Evolutionary conservation across 1,139 yeast genomes (phyloP).

Genomic region (Taphrina sp.): DNA sequence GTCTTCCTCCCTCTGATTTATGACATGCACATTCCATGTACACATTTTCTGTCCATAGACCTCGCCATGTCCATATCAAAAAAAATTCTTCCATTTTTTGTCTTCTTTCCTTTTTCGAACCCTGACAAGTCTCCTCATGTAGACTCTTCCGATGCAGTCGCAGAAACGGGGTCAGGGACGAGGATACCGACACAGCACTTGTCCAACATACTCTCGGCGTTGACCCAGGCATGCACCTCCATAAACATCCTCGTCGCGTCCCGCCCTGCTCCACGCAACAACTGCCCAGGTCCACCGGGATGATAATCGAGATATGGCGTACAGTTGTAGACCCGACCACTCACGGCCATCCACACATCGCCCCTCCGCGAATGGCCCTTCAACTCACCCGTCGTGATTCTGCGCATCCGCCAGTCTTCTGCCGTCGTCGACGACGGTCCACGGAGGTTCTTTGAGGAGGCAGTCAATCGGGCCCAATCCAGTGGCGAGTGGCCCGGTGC

Average conservation of each 20-base stretch:
- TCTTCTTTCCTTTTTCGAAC: no score
- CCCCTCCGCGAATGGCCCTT: slow-evolving; percentile 55
- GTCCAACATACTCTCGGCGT: slow-evolving; percentile 75
- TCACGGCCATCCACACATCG: slow-evolving; percentile 85
- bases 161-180: slow-evolving; percentile 32
- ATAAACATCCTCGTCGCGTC: slow-evolving; percentile 79
- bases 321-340: slow-evolving; percentile 78
- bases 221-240: slow-evolving; percentile 45
- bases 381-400: slow-evolving; percentile 61
- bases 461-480: slow-evolving; percentile 74
- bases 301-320: slow-evolving; percentile 81
- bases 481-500: slow-evolving; percentile 81
- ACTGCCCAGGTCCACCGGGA: slow-evolving; percentile 85
- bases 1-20: no score
- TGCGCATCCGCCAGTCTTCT: no score
- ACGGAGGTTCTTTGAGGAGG: slow-evolving; percentile 47
- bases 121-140: no score
- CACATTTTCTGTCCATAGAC: no score
- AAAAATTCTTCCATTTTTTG: no score
- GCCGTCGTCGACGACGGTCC: slow-evolving; percentile 20
- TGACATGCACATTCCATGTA: no score
- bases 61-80: no score
- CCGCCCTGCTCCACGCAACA: slow-evolving; percentile 76
- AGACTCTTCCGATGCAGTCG: no score
- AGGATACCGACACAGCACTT: slow-evolving; percentile 67